phyloP scores from a whole-genome alignment of 441 rosid species.

The Melastoma candidum region DNA sequence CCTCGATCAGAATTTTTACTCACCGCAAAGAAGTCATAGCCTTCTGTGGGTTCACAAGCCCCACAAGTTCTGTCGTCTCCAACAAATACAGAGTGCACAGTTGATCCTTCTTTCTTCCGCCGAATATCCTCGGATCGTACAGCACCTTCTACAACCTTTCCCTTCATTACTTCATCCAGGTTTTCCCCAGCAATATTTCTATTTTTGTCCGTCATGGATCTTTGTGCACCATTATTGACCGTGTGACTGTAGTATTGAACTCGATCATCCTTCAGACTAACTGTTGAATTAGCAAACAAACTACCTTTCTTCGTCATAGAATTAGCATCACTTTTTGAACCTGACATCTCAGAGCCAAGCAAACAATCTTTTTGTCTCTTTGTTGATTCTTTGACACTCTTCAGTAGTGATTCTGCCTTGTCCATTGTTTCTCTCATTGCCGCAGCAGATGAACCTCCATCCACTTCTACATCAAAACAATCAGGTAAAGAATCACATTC shows the following conservation, averaged over 20 bases:
- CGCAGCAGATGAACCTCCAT: slow-evolving; percentile 49
- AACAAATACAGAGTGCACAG: slow-evolving; percentile 59
- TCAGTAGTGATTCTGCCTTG: slow-evolving; percentile 62
- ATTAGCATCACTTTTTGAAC: slow-evolving; percentile 25
- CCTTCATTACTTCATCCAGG: slow-evolving; percentile 19
- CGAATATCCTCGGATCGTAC: slow-evolving; percentile 26
- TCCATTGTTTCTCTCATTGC: slow-evolving; percentile 78
- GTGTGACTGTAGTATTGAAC: slow-evolving; percentile 12
- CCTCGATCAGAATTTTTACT: slow-evolving; percentile 24
- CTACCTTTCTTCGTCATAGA: slow-evolving; percentile 28
- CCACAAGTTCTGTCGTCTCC: slow-evolving; percentile 37
- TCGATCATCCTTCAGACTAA: slow-evolving; percentile 15
- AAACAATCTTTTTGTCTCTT: slow-evolving; percentile 52
- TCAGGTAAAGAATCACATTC: slow-evolving; percentile 50
- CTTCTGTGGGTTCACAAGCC: slow-evolving; percentile 25
- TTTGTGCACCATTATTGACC: slow-evolving; percentile 22
- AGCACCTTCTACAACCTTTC: slow-evolving; percentile 16
- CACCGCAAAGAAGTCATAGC: slow-evolving; percentile 4
- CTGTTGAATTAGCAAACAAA: slow-evolving; percentile 12
- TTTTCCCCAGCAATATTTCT: slow-evolving; percentile 14
- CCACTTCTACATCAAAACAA: slow-evolving; percentile 85
- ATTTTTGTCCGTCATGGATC: slow-evolving; percentile 19
- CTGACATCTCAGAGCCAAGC: slow-evolving; percentile 21
- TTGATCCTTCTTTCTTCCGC: slow-evolving; percentile 46
- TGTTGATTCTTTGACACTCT: slow-evolving; percentile 52